phyloP scores from a whole-genome alignment of 352 stramenopile genomes.

The Phytophthora tubulina region DNA sequence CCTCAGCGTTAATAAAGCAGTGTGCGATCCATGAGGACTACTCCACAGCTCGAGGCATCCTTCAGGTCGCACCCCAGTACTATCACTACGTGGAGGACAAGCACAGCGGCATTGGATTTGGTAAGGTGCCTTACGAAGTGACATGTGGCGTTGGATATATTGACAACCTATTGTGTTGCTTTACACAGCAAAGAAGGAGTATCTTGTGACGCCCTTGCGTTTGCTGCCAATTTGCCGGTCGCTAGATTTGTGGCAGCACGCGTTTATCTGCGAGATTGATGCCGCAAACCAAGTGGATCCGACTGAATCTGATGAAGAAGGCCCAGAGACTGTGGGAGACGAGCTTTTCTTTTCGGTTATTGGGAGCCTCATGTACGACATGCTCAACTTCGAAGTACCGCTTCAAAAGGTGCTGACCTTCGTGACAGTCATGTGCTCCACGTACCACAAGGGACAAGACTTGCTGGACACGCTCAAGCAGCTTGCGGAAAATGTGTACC shows the following conservation, averaged over 20 bases:
- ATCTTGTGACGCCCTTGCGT: conserved; percentile 71
- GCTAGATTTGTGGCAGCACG: conserved; percentile 89
- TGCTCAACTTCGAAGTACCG: conserved; percentile 85
- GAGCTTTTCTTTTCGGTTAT: conserved; percentile 88
- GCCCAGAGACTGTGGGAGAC: conserved; percentile 53
- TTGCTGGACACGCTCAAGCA: conserved; percentile 79
- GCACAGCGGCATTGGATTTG: conserved; percentile 75
- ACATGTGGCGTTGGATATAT: neutral
- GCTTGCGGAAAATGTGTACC: conserved; percentile 84
- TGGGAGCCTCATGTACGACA: conserved; percentile 86
- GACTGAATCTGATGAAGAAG: conserved; percentile 45
- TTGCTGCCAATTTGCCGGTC: conserved; percentile 76
- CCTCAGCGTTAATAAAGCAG: conserved; percentile 75
- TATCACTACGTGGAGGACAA: conserved; percentile 87
- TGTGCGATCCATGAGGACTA: conserved; percentile 84
- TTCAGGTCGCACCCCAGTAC: conserved; percentile 84
- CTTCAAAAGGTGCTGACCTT: conserved; percentile 81
- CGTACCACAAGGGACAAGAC: conserved; percentile 80
- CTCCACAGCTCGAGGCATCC: conserved; percentile 77
- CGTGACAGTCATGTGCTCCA: conserved; percentile 84
- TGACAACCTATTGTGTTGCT: conserved; percentile 1
- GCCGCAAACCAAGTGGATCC: conserved; percentile 54
- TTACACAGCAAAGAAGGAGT: conserved; percentile 80
- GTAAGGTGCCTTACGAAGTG: conserved; percentile 41
- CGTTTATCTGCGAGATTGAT: conserved; percentile 83